Base-by-base conservation (phyloP, 2,329 filamentous ascomycete genomes). In the Hymenoscyphus salicellus region DNA sequence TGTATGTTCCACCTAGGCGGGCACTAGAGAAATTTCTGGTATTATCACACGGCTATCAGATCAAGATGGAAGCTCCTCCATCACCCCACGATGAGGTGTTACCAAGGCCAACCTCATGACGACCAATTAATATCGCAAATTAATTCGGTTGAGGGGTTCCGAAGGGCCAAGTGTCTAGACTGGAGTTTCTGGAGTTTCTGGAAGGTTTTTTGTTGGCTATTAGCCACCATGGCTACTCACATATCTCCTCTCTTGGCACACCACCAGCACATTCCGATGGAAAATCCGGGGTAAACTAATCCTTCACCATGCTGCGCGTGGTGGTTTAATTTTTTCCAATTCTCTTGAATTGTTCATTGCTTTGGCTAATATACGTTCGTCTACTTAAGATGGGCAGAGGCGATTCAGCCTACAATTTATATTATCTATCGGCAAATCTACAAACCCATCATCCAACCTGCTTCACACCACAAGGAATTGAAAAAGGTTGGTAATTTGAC, bases 201-300 rank as follows among this genome's bases (percentile, higher is more conserved):
- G 23, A 28, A 23, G n/a, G n/a, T 52, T 52, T 2, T 23, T 8
- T 7, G 10, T 52, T 10, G 28, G 28, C 26, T 52, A 52, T 52
- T 52, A 52, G 46, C 46, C 46, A 26, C 11, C n/a, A 52, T 23
- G 5, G 23, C 20, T 20, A 16, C 23, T 5, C 46, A 52, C 14
- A 52, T 52, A 49, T 52, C 26, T 11, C 23, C 14, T 23, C 20
- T 52, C 46, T 52, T 52, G 46, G 46, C 20, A 52, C 46, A 14
- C 46, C 20, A 52, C 46, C 10, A 23, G 14, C 14, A 52, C 46
- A 52, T 52, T 52, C 55, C 55, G 38, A 58, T 56, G 30, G 30
- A 58, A 36, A 58, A 58, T 58, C 55, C 30, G 55, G 55, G 55
- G 55, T 58, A 58, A 58, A 20, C 3, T 8, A 10, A 23, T 6